A percentile compares a stretch with the other conserved stretches of the same genome.
These are phyloP conservation scores for Orbilia blumenaviensis DNA, from an alignment of 2,329 filamentous ascomycete genomes.

Conservation along the genomic window DNA sequence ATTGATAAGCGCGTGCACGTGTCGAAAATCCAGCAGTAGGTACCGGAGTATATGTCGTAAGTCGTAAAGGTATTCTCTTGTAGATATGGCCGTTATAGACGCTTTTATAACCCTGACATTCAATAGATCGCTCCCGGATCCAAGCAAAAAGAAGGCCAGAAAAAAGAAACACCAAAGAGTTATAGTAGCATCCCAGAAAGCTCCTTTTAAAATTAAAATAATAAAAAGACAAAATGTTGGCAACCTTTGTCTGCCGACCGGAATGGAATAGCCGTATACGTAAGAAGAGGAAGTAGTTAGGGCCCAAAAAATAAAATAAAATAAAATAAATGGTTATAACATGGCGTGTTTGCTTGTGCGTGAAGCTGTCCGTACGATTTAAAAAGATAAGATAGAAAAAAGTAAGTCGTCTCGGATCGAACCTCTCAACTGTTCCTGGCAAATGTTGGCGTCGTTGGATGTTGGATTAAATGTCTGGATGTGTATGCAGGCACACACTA, in stretches of 20 bases:
- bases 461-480: neutral
- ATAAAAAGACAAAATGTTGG: neutral
- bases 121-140: neutral
- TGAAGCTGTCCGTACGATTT: neutral
- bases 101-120: neutral
- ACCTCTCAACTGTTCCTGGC: neutral
- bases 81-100: neutral
- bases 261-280: neutral
- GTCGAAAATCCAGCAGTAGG: neutral
- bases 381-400: neutral
- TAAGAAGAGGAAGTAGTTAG: neutral
- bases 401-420: neutral
- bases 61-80: neutral
- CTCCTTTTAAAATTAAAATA: neutral
- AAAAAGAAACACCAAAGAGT: neutral
- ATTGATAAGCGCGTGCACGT: neutral
- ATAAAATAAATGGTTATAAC: neutral
- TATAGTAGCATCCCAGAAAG: neutral
- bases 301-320: no score
- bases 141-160: neutral
- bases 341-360: neutral
- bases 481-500: neutral
- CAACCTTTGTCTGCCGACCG: neutral
- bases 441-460: conserved; percentile 1
- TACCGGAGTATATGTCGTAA: neutral